A percentile compares a stretch with the other conserved stretches of the same genome.
Evolutionary conservation across 2,329 filamentous ascomycete genomes (phyloP).

Genomic region (Intubia oerlemansii): DNA sequence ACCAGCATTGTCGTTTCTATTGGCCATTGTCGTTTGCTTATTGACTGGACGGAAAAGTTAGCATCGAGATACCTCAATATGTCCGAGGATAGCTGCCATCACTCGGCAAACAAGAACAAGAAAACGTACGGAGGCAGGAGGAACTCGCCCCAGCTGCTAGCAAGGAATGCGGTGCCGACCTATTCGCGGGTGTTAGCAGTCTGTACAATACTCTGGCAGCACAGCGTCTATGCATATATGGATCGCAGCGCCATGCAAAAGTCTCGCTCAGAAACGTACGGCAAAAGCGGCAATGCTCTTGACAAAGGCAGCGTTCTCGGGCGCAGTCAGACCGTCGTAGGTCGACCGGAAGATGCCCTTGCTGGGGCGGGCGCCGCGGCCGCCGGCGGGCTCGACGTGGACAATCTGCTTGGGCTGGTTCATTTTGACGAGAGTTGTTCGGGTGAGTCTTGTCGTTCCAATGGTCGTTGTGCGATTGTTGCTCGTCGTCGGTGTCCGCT

Average conservation of each 20-base stretch:
- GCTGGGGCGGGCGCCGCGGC: constrained; percentile 19
- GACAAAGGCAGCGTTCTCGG: constrained; percentile 43
- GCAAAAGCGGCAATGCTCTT: constrained; percentile 38
- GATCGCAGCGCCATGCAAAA: no score
- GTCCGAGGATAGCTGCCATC: no score
- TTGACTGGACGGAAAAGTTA: no score
- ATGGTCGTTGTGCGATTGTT: constrained; percentile 1
- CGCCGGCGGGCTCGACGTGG: constrained; percentile 23
- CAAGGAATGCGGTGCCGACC: constrained; percentile 36
- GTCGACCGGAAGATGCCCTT: constrained; percentile 29
- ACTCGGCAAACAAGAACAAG: no score
- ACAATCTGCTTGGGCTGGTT: constrained; percentile 30
- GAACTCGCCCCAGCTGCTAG: constrained; percentile 35
- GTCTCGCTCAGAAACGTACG: constrained; percentile 22
- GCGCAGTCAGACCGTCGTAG: constrained; percentile 35
- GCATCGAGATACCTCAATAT: no score
- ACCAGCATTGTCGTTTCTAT: no score
- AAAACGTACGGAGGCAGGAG: constrained; percentile 33
- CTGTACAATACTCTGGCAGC: background rate
- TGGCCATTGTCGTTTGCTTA: no score
- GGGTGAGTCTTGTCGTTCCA: background rate
- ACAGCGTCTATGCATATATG: no score
- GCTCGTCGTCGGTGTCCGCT: background rate
- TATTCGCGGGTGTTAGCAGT: constrained; percentile 9
- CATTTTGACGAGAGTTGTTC: constrained; percentile 26